Evolutionary conservation across 192 early-diverging fungal genomes (phyloP).

Genomic region (Glomus cerebriforme): DNA sequence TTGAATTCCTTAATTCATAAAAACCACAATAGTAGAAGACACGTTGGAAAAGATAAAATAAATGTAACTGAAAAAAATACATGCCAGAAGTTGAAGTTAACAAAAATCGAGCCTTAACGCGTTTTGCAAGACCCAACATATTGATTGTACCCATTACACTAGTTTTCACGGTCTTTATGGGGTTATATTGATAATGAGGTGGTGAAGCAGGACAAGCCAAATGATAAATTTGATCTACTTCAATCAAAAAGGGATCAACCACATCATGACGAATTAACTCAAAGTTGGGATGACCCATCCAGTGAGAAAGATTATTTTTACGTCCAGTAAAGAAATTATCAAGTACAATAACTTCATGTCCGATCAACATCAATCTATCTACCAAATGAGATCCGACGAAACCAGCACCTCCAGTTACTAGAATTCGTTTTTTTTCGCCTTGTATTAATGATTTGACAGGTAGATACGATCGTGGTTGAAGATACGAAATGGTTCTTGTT

Average conservation of each 20-base stretch:
- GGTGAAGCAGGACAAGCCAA: slow-evolving; percentile 87
- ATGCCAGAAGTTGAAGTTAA: slow-evolving; percentile 79
- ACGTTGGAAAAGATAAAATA: not conserved
- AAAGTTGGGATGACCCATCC: slow-evolving; percentile 83
- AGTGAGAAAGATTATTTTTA: slow-evolving; percentile 77
- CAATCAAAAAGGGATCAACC: slow-evolving; percentile 80
- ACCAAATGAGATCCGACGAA: slow-evolving; percentile 86
- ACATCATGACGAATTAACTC: slow-evolving; percentile 82
- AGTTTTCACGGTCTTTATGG: slow-evolving; percentile 85
- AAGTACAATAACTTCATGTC: slow-evolving; percentile 75
- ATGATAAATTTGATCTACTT: slow-evolving; percentile 85
- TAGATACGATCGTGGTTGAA: slow-evolving; percentile 50
- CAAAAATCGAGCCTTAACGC: slow-evolving; percentile 76
- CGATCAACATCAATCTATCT: slow-evolving; percentile 79
- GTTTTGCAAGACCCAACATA: slow-evolving; percentile 83
- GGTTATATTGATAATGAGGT: slow-evolving; percentile 86
- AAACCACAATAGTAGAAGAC: not conserved
- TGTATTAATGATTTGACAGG: slow-evolving; percentile 58
- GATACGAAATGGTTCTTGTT: slow-evolving; percentile 48
- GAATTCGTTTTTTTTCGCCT: slow-evolving; percentile 64
- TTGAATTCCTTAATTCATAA: not conserved
- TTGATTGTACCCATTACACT: slow-evolving; percentile 84
- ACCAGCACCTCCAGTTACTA: slow-evolving; percentile 87
- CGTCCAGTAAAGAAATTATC: slow-evolving; percentile 85
- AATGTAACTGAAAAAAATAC: slow-evolving; percentile 24